Base-by-base conservation (phyloP, 1,139 yeast species). In the Petasospora fabianii region DNA sequence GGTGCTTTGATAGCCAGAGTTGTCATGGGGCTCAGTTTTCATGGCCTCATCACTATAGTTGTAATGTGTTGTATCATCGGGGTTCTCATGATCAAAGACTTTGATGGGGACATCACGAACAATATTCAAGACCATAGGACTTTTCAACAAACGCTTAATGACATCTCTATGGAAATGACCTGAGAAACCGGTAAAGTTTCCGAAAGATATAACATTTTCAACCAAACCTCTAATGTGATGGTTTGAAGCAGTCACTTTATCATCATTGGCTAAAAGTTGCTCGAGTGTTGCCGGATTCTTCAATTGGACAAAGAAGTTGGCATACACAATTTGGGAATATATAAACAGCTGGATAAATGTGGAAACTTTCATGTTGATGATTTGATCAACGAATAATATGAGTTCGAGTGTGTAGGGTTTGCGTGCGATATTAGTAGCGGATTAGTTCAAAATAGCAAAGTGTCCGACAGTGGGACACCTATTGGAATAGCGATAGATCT, bases 111-210 rank as follows among this genome's bases (percentile, higher is more conserved):
- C 61, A 58, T 84, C 87, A 12, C 78, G 80, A 0, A 80, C 73
- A 3, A 84, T 64, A 24, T 75, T 80, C 4, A 76, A 75, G 12
- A 83, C 77, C 41, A 70, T 53, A 1, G 76, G 74, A 41, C 64
- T 68, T 10, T 59, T 62, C 30, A 66, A 65, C 40, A 83, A 63
- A 41, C 75, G 64, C 6, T 68, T 68, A 21, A 81, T 48, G 0
- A 72, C 60, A 4, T 68, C 72, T 16, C 65, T 57, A 6, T 80
- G 63, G 51, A 83, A 75, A 30, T 74, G 70, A 0, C 85, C 86
- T 0, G 77, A 66, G 49, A 83, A 75, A 0, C 84, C 88, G 48
- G 73, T 75, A 52, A 81, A 80, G 16, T 68, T 68, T 0, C 88
- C 90, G 50, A 84, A 75, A 0, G 76, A 65, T 44, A 75, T 70